Evolutionary conservation across 257 asterid genomes (phyloP), one percentile per base, ranked within the genome.

Genomic region (Solanum gracilifrons): DNA sequence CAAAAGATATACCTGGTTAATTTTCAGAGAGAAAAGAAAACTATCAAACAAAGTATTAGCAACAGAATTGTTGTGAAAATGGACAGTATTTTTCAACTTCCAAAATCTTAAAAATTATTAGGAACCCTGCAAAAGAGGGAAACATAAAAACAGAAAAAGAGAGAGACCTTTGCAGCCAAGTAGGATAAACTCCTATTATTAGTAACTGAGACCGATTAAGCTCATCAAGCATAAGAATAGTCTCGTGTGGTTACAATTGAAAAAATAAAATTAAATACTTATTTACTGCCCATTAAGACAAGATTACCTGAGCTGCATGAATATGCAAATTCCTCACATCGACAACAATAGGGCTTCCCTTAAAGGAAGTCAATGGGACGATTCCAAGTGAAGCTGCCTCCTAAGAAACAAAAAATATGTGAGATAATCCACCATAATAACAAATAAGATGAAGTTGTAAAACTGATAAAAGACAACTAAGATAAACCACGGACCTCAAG

Each of bases 381-480:
- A 91, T 90, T 90, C 98, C 99, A 90, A 92, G 97, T 89, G 97
- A 95, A 90, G 98, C 93, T 89, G 99, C 98, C 91, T 95, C 99
- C 99, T 97, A 71, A 72, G 88, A 86, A 87, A 88, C 79, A 87
- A 87, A 77, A 76, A 87, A 84, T 85, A 74, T 79, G 71, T 9
- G 48, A 66, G 85, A 72, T 74, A 87, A 86, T 66, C 74, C 35
- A 46, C 85, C 41, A 84, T 23, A 71, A 86, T 46, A 69, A 85
- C 43, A 51, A 88, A 90, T 64, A 72, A 84, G 89, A 39, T 87
- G 87, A 87, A 87, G 85, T 77, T 79, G 88, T 87, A 87, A n/a
- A 31, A 9, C 75, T 21, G 37, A 75, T 31, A 29, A 48, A 82
- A 48, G 43, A 20, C 25, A 31, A 72, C 21, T 18, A 37, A 39